Evolutionary conservation across 1,284 basidiomycete genomes (phyloP).

Genomic region (Ganoderma resinaceum): DNA sequence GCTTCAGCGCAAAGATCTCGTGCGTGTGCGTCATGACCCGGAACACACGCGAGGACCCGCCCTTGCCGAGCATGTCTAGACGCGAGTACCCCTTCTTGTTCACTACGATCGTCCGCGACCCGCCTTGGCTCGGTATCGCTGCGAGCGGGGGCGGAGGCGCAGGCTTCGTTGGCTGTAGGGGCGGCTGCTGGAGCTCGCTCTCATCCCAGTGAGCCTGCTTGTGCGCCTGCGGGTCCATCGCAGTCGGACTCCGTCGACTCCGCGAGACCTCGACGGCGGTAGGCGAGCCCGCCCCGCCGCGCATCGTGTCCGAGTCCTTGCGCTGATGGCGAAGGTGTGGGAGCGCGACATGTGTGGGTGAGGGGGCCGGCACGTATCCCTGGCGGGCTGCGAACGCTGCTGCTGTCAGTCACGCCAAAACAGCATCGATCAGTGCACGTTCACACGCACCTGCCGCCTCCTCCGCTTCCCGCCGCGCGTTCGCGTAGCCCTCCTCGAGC

Average conservation of each 20-base stretch:
- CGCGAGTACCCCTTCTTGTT: constrained; percentile 86
- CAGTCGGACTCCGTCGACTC: constrained; percentile 69
- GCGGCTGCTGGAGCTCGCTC: constrained; percentile 21
- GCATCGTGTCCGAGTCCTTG: constrained; percentile 77
- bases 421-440: neutral
- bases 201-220: constrained; percentile 27
- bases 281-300: constrained; percentile 41
- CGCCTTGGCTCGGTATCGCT: neutral
- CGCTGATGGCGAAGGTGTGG: constrained; percentile 57
- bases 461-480: constrained; percentile 43
- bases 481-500: constrained; percentile 47
- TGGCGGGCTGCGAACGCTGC: constrained; percentile 22
- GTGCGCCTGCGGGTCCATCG: constrained; percentile 55
- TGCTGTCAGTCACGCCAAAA: constrained; percentile 7
- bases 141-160: neutral
- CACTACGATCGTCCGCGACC: constrained; percentile 38
- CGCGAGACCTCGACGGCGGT: constrained; percentile 48
- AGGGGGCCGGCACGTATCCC: constrained; percentile 36
- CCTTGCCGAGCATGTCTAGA: constrained; percentile 88
- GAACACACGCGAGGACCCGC: constrained; percentile 93
- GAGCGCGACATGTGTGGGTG: constrained; percentile 42
- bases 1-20: constrained; percentile 88
- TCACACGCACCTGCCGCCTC: constrained; percentile 38
- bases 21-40: constrained; percentile 82
- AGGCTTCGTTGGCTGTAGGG: constrained; percentile 10